phyloP scores from a whole-genome alignment of 306 rosid genomes.

The Cicer bijugum region DNA sequence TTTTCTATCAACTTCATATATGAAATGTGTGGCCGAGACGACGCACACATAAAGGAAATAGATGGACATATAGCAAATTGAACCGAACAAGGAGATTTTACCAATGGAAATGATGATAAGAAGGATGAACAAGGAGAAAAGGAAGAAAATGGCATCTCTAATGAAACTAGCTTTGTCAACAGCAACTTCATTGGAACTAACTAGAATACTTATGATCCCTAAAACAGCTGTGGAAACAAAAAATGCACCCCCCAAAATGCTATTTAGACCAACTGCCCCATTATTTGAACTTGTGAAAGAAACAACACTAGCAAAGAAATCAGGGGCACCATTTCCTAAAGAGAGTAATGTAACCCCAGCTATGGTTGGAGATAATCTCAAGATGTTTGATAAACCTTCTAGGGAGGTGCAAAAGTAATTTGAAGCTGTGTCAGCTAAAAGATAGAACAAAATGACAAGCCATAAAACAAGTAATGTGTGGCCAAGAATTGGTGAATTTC shows the following conservation, averaged over 20 bases:
- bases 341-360: slow-evolving; percentile 46
- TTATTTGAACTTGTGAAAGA: slow-evolving; percentile 47
- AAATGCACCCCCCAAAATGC: slow-evolving; percentile 45
- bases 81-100: slow-evolving; percentile 31
- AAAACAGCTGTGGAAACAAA: slow-evolving; percentile 43
- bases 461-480: slow-evolving; percentile 17
- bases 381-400: slow-evolving; percentile 38
- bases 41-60: slow-evolving; percentile 43
- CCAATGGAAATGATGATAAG: slow-evolving; percentile 38
- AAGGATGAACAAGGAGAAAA: slow-evolving; percentile 38
- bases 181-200: slow-evolving; percentile 25
- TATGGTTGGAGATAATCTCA: slow-evolving; percentile 41
- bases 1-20: slow-evolving; percentile 29
- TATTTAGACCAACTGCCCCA: slow-evolving; percentile 43
- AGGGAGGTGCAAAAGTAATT: slow-evolving; percentile 42
- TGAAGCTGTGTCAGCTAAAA: slow-evolving; percentile 44
- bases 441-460: slow-evolving; percentile 43
- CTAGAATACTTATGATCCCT: slow-evolving; percentile 42
- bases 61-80: slow-evolving; percentile 40
- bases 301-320: slow-evolving; percentile 47
- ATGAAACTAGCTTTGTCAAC: slow-evolving; percentile 45
- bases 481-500: slow-evolving; percentile 38
- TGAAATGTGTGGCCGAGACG: slow-evolving; percentile 42
- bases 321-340: slow-evolving; percentile 44
- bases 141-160: slow-evolving; percentile 44